Evolutionary conservation across 352 stramenopile genomes (phyloP).

Genomic region (Phytophthora ramorum): DNA sequence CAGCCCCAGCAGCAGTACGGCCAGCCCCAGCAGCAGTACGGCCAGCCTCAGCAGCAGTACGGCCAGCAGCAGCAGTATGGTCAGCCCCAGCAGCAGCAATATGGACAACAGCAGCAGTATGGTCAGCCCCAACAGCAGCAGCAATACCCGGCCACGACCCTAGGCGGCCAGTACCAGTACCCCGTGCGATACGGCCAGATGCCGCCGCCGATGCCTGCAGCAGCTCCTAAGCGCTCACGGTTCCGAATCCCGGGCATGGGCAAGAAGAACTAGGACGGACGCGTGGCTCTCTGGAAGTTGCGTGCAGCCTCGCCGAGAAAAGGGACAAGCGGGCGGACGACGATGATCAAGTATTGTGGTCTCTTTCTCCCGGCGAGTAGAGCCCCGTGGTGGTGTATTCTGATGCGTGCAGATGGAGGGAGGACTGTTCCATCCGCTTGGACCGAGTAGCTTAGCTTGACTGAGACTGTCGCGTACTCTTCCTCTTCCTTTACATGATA

Average conservation of each 20-base stretch:
- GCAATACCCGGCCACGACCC: background rate
- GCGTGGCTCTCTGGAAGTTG: constrained; percentile 16
- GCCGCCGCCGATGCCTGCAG: constrained; percentile 58
- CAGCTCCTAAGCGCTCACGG: constrained; percentile 69
- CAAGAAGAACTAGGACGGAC: constrained; percentile 81
- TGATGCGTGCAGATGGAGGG: constrained; percentile 22
- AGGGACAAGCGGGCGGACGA: constrained; percentile 16
- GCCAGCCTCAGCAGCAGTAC: constrained; percentile 29
- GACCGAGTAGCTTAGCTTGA: constrained; percentile 23
- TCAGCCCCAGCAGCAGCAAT: constrained; percentile 35
- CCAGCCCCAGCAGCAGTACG: constrained; percentile 26
- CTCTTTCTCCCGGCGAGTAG: constrained; percentile 13
- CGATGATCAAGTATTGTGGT: constrained; percentile 20
- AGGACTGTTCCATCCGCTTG: constrained; percentile 17
- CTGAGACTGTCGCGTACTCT: constrained; percentile 39
- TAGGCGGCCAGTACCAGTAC: constrained; percentile 9
- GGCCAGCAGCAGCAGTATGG: constrained; percentile 35
- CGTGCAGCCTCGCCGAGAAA: constrained; percentile 23
- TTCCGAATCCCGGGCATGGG: constrained; percentile 72
- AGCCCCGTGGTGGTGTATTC: constrained; percentile 42
- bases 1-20: constrained; percentile 28
- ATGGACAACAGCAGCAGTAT: constrained; percentile 34
- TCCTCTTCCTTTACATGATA: constrained; percentile 39
- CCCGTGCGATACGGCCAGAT: constrained; percentile 27
- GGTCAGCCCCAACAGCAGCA: constrained; percentile 27